phyloP scores from a whole-genome alignment of 805 yeast species.

The Starmera dryadoides region DNA sequence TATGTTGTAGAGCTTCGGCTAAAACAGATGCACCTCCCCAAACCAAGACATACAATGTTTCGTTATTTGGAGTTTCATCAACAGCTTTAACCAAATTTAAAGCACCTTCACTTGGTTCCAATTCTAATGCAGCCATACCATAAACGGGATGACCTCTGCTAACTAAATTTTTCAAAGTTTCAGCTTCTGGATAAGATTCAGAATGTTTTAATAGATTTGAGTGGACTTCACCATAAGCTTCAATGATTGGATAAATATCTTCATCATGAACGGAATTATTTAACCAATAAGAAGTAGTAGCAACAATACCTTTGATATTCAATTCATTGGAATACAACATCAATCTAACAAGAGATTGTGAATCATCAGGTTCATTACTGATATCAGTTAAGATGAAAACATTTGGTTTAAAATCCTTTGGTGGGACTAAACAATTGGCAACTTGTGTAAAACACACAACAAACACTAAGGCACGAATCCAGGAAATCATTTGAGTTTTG shows the following conservation, averaged over 20 bases:
- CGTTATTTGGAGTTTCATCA: slow-evolving; percentile 11
- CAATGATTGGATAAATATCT: slow-evolving; percentile 24
- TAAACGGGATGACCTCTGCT: slow-evolving; percentile 19
- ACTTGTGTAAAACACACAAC: too few relatives aligned
- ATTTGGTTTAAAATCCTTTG: slow-evolving; percentile 21
- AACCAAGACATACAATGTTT: slow-evolving; percentile 15
- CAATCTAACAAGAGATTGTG: slow-evolving; percentile 23
- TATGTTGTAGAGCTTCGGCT: slow-evolving; percentile 24
- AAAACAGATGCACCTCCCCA: slow-evolving; percentile 27
- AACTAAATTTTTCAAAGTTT: slow-evolving; percentile 20
- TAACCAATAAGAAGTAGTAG: slow-evolving; percentile 27
- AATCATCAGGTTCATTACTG: slow-evolving; percentile 25
- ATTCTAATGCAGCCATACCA: slow-evolving; percentile 17
- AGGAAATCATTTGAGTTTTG: too few relatives aligned
- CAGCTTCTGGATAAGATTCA: slow-evolving; percentile 19
- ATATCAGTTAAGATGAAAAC: slow-evolving; percentile 25
- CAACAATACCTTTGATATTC: slow-evolving; percentile 22
- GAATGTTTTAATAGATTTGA: slow-evolving; percentile 20
- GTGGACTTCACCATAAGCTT: slow-evolving; percentile 22
- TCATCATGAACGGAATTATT: slow-evolving; percentile 23
- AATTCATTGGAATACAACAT: slow-evolving; percentile 25
- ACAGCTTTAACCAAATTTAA: slow-evolving; percentile 15
- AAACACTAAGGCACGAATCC: too few relatives aligned
- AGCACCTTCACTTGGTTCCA: slow-evolving; percentile 19
- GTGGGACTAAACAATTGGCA: too few relatives aligned